A percentile compares a stretch with the other conserved stretches of the same genome.
Evolutionary conservation across 2,329 filamentous ascomycete species (phyloP).

Genomic region (Diplodia intermedia): DNA sequence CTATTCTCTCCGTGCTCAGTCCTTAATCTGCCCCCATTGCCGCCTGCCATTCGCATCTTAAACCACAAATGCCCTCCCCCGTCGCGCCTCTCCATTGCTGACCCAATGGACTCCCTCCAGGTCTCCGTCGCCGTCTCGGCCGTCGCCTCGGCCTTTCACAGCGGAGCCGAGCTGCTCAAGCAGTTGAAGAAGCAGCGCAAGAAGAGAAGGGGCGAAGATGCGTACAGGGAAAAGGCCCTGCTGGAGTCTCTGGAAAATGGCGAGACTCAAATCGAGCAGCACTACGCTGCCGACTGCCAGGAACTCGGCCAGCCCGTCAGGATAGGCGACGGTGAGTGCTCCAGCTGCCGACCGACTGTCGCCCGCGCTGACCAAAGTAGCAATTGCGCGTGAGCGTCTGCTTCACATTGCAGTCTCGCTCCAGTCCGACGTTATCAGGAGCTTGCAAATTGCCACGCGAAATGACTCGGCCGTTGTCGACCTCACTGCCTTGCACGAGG

Average conservation of each 20-base stretch:
- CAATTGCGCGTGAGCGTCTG: slow-evolving; percentile 46
- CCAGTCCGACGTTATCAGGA: slow-evolving; percentile 50
- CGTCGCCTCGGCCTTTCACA: slow-evolving; percentile 52
- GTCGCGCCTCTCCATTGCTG: slow-evolving; percentile 22
- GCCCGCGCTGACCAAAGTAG: slow-evolving; percentile 38
- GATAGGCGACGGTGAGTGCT: slow-evolving; percentile 49
- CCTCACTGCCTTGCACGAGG: slow-evolving; percentile 46
- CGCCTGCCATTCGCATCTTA: not conserved
- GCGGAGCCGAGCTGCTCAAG: slow-evolving; percentile 49
- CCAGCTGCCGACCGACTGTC: not conserved
- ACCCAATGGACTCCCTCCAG: slow-evolving; percentile 36
- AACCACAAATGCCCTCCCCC: not conserved
- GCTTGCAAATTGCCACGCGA: slow-evolving; percentile 48
- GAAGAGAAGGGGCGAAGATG: slow-evolving; percentile 42
- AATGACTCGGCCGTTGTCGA: slow-evolving; percentile 46
- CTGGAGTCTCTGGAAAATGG: slow-evolving; percentile 49
- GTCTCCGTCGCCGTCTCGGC: slow-evolving; percentile 53
- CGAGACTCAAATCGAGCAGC: slow-evolving; percentile 45
- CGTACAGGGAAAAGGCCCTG: slow-evolving; percentile 48
- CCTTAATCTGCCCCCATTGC: slow-evolving; percentile 5
- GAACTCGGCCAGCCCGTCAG: slow-evolving; percentile 47
- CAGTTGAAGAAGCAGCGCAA: slow-evolving; percentile 44
- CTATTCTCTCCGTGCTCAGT: slow-evolving; percentile 17
- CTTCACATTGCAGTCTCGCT: slow-evolving; percentile 50
- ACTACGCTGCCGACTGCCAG: slow-evolving; percentile 44